Base-by-base conservation (phyloP, 345 rosid genomes). In the Populus deltoides region DNA sequence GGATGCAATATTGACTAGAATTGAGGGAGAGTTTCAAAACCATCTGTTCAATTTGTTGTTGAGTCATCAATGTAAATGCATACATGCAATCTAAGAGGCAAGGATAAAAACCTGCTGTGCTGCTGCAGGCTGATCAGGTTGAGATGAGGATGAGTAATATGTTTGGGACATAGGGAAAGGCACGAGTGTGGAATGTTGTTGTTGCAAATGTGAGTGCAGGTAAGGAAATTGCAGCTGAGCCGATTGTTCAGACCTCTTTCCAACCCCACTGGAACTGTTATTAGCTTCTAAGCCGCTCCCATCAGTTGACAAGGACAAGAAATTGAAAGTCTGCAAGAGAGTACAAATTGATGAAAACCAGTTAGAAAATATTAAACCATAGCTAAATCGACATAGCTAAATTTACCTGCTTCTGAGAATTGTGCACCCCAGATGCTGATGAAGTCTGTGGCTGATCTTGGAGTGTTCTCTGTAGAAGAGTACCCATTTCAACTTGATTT, bases 271-370 rank as follows among this genome's bases (percentile, higher is more conserved):
- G 17, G 33, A 61, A 69, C 80, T 39, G n/a, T 65, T 71, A 15
- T 76, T 77, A 69, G 75, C 68, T 74, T 87, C 86, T 45, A 57
- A 43, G 61, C 77, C 74, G 38, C 70, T 55, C 45, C 75, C 76
- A 68, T 90, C 91, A 74, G 83, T 51, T 10, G 90, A 86, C 61
- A 91, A 74, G 74, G 96, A 87, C 80, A 92, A 75, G 86, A 94
- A 94, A 81, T 91, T 82, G 65, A 82, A 90, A 82, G 81, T 75
- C 98, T 94, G 88, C 79, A 8, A 43, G 73, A 71, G 79, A 66
- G 66, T 35, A 82, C 27, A 39, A 45, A 33, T 33, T 31, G 38
- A 71, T 78, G 80, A 86, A 82, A 43, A 38, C 72, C n/a, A 49
- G 65, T 39, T 72, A 72, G 75, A 27, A 45, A 74, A 51, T 24